phyloP scores from a whole-genome alignment of 2,329 filamentous ascomycete species.

The Blastomyces silverae region DNA sequence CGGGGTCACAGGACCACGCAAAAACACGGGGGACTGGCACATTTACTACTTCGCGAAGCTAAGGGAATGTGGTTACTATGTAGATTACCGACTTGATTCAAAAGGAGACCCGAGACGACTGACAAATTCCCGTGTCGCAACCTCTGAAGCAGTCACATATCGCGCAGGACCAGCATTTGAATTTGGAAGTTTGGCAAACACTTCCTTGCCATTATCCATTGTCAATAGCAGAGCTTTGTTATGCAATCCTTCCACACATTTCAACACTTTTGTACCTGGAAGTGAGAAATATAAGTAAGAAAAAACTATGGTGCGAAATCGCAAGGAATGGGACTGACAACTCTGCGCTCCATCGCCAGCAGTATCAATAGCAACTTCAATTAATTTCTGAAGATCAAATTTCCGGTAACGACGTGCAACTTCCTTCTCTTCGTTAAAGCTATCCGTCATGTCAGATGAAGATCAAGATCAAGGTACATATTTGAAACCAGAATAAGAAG shows the following conservation, averaged over 20 bases:
- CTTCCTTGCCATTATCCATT: constrained; percentile 29
- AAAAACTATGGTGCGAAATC: not conserved
- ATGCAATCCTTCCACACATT: constrained; percentile 30
- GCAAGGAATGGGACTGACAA: constrained; percentile 20
- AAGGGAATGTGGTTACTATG: constrained; percentile 4
- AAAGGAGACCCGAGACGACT: constrained; percentile 11
- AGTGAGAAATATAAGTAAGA: constrained; percentile 1
- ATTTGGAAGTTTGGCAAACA: constrained; percentile 29
- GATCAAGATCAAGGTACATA: constrained; percentile 12
- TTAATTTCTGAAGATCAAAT: constrained; percentile 28
- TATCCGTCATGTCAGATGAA: constrained; percentile 11
- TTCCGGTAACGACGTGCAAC: constrained; percentile 27
- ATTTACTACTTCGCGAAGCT: constrained; percentile 24
- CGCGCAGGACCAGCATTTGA: constrained; percentile 27
- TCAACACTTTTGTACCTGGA: constrained; percentile 27
- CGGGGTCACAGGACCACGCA: constrained; percentile 23
- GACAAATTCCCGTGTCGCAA: constrained; percentile 27
- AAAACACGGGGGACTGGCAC: constrained; percentile 22
- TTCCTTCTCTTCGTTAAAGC: constrained; percentile 28
- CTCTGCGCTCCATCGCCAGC: constrained; percentile 25
- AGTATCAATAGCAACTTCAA: constrained; percentile 25
- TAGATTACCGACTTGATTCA: constrained; percentile 10
- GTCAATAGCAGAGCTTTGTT: constrained; percentile 35
- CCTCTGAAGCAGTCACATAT: constrained; percentile 25
- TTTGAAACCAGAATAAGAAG: constrained; percentile 1